Base-by-base conservation (phyloP, 2,329 filamentous ascomycete genomes). In the Pestalotiopsis fici region DNA sequence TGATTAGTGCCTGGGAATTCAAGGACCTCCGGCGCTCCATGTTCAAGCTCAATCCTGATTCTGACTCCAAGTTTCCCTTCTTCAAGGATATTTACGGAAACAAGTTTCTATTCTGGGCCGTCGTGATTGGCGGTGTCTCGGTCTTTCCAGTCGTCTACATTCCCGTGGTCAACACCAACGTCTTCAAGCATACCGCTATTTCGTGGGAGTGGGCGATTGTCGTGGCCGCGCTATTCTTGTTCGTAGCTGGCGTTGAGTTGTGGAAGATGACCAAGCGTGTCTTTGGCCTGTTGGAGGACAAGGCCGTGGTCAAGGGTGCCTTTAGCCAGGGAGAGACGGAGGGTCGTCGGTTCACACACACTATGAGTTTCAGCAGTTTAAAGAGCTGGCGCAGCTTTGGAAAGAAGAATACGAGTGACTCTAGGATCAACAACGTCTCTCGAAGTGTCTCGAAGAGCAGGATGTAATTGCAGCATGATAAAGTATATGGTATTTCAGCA, bases 1-100 rank as follows among this genome's bases (percentile, higher is more conserved):
- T 93, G 4, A 85, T 92, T 66, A 89, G 91, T 0, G 89, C 91
- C 0, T 93, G 91, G 91, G 90, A 93, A 78, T 89, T 91, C 74
- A 90, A 92, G 76, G 88, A 93, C 72, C 90, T 91, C 77, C 87
- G 87, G 18, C 87, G 89, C 59, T 91, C 88, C 23, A 84, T 93
- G 72, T 93, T 93, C 79, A 83, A 85, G 72, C 91, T 93, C 86
- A 83, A 89, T 68, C 83, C 83, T 0, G 81, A 84, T 43, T 86
- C 83, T 79, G 71, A 72, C 3, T 86, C 86, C 0, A 80, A 82
- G 1, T 77, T 84, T 55, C 84, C 86, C 0, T 81, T 88, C 15
- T 84, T 87, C 74, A 80, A 79, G 71, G 91, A 91, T n/a, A 82
- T 93, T 12, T 91, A 88, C 83, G 82, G 87, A 71, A 93, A 93